Base-by-base conservation (phyloP, 1,284 basidiomycete genomes). In the Farysia itapuensis region DNA sequence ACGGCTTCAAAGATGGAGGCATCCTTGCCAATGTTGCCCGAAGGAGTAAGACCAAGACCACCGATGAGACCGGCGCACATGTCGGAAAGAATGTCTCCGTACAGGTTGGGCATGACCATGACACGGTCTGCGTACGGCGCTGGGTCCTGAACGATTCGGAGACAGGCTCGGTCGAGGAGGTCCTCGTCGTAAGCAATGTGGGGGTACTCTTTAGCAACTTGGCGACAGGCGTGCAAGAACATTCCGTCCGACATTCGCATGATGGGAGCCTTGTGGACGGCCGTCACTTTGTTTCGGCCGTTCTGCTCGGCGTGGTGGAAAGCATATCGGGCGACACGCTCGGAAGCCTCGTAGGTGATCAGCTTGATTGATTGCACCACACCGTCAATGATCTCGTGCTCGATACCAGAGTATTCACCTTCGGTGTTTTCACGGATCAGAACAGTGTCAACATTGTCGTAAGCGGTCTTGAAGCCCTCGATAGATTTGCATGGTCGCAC, bases 171-270 rank as follows among this genome's bases (percentile, higher is more conserved):
- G 80, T 99, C 95, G 60, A 98, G 83, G 36, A 98, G 83, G 79
- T 99, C 95, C 80, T 99, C 95, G 78, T 97, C 93, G 79, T 98
- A 99, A 28, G 74, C 73, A 73, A 99, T 86, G 58, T 88, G 85
- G 28, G 95, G 95, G 84, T 88, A 99, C 59, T 93, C 92, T 79
- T 95, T 92, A 22, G 94, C 88, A 29, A 98, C 90, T 74, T 91
- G 88, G 61, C 95, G 88, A 80, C 94, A 98, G 32, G 95, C 95
- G 44, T 89, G 89, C 78, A 98, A 82, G 84, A 99, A 99, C 92
- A 98, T 96, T 68, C 95, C 95, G 79, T 99, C 95, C 19, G 93
- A 97, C 89, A 97, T 91, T 85, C 96, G 89, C 91, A 99, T 98
- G 81, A 99, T 97, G 78, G 95, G 96, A 30, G 95, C 95, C 82